phyloP scores from a whole-genome alignment of 768 basidiomycete genomes.

The Ramaria sp. region DNA sequence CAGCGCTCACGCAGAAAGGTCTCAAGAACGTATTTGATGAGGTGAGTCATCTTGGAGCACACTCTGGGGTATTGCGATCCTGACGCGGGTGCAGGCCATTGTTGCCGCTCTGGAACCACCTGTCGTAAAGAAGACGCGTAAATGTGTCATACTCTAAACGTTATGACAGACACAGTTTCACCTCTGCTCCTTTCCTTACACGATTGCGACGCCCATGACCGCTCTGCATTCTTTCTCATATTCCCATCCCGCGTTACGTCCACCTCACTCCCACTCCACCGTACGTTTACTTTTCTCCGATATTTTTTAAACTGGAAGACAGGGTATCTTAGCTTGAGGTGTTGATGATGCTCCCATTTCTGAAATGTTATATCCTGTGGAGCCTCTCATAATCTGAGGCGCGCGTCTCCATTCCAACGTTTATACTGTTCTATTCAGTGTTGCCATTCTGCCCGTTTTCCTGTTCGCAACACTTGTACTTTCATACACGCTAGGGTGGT shows the following conservation, averaged over 20 bases:
- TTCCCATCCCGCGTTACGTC: constrained; percentile 20
- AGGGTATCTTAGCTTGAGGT: constrained; percentile 1
- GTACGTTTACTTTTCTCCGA: background rate
- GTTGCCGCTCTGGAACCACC: constrained; percentile 98
- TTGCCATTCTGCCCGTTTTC: background rate
- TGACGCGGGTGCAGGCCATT: constrained; percentile 56
- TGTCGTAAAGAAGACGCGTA: constrained; percentile 64
- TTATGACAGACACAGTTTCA: constrained; percentile 5
- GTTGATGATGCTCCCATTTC: constrained; percentile 3
- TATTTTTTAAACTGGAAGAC: constrained; percentile 7
- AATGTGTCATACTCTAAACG: constrained; percentile 78
- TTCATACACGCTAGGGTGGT: background rate
- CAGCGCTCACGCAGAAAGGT: constrained; percentile 97
- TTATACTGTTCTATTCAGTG: constrained; percentile 1
- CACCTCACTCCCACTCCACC: background rate
- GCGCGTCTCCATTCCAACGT: background rate
- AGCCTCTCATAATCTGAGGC: background rate
- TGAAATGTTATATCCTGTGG: background rate
- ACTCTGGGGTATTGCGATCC: background rate
- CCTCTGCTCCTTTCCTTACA: constrained; percentile 6
- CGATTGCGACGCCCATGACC: constrained; percentile 24
- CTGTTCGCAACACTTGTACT: constrained; percentile 1
- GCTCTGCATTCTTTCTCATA: constrained; percentile 24
- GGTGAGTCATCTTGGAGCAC: constrained; percentile 38
- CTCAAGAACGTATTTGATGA: constrained; percentile 99